Base-by-base conservation (phyloP, 23 red algal genomes). In the Gracilaria domingensis region DNA sequence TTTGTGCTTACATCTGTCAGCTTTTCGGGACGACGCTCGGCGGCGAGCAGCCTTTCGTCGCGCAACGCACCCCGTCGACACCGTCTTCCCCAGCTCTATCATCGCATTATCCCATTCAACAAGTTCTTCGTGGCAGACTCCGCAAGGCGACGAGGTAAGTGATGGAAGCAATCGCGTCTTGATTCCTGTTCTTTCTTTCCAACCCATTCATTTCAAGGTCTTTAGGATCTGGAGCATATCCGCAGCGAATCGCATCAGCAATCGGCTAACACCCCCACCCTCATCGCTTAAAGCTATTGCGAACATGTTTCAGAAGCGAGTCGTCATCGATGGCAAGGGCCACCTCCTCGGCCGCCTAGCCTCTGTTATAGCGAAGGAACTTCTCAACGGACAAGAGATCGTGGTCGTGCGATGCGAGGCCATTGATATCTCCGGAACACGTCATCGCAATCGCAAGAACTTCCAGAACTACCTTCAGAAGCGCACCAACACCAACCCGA, bases 391-490 rank as follows among this genome's bases (percentile, higher is more conserved):
- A 40, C 97, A 99, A 79, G 72, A 95, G 67, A 64, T 99, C 44
- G 86, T 96, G 14, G 94, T 99, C 35, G 91, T 96, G 66, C 97
- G 97, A 29, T 99, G 97, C 84, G 97, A 99, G 70, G 94, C 95
- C 49, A 77, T 99, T 28, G 85, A 91, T 32, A 96, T 96, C 39
- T 99, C 97, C 14, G 97, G 97, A 33, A 94, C 89, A 34, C 91
- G 89, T 82, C 86, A 91, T 71, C 94, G 97, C 16, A 95, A 95
- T 56, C 95, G 95, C 91, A 91, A 81, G 69, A 95, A 96, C 74
- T 99, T 95, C 84, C 92, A 92, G 45, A 84, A 40, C 73, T 99
- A 95, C 66, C 78, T 99, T 78, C 86, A 79, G 72, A 99, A 99
- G 94, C 92, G 97, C 42, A 95, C 92, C 71, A 88, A 91, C 60